phyloP scores from a whole-genome alignment of 2,329 filamentous ascomycete species.

The Aureobasidium uvarum region DNA sequence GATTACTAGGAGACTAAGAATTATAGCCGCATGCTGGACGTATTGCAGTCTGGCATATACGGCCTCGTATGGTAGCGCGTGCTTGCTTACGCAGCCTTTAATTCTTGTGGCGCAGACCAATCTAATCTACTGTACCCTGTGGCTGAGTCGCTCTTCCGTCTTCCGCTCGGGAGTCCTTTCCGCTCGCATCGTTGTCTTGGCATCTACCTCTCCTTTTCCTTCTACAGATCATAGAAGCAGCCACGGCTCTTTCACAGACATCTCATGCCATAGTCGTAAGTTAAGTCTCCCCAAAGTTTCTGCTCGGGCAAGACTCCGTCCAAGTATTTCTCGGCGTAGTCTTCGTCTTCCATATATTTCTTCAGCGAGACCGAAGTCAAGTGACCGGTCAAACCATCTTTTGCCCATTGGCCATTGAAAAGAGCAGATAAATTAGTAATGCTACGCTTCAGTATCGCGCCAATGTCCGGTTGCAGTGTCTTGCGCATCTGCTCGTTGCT shows the following conservation, averaged over 20 bases:
- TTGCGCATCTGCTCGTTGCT: not conserved
- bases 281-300: not conserved
- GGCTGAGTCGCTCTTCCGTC: constrained; percentile 5
- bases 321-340: not conserved
- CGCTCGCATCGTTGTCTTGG: not conserved
- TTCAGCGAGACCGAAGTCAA: not conserved
- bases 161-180: not conserved
- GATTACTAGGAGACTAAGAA: not conserved
- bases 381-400: not conserved
- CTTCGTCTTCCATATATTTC: not conserved
- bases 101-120: constrained; percentile 9
- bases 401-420: not conserved
- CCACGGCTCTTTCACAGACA: not conserved
- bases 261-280: not conserved
- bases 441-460: not conserved
- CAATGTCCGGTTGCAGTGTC: not conserved
- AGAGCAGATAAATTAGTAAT: not conserved
- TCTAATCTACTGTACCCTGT: constrained; percentile 9
- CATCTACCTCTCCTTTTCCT: not conserved
- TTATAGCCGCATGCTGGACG: constrained; percentile 1
- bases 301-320: not conserved
- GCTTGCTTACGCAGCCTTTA: constrained; percentile 18
- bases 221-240: too few species aligned
- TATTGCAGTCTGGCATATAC: not conserved
- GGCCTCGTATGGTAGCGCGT: constrained; percentile 2